Conservation (phyloP, 345 rosid genomes). For the Linum lewisii region DNA sequence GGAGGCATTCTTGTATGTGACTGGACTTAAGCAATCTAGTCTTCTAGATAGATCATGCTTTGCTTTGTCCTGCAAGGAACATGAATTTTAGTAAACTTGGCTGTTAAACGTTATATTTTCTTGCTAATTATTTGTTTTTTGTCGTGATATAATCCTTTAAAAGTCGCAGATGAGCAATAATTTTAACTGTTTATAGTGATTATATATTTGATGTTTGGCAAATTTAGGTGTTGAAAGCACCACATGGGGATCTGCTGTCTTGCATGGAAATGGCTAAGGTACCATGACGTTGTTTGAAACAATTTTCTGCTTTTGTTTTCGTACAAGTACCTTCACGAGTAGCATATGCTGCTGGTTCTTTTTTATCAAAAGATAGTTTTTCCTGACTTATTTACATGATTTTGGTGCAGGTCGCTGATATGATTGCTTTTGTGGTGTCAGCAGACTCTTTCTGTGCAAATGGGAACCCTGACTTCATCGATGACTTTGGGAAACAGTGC, state of each 20-base stretch:
- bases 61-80: not conserved
- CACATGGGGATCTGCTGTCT: constrained; percentile 67
- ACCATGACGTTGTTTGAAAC: constrained; percentile 1
- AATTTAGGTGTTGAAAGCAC: constrained; percentile 62
- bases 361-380: not conserved
- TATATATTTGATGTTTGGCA: not conserved
- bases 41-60: too few species aligned
- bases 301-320: not conserved
- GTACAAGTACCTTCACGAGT: not conserved
- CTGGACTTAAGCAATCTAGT: too few species aligned
- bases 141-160: not conserved
- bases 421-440: constrained; percentile 88
- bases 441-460: constrained; percentile 48
- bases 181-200: not conserved
- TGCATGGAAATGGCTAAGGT: constrained; percentile 98
- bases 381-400: constrained; percentile 7
- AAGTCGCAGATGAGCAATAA: not conserved
- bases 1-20: too few species aligned
- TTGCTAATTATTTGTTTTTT: not conserved
- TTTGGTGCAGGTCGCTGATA: constrained; percentile 73
- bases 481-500: constrained; percentile 78
- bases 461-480: constrained; percentile 36
- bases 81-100: not conserved
- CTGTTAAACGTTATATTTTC: not conserved
- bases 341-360: not conserved